A percentile compares a stretch with the other conserved stretches of the same genome.
Evolutionary conservation across 2,329 filamentous ascomycete genomes (phyloP).

Genomic region (Pseudogymnoascus sp.): DNA sequence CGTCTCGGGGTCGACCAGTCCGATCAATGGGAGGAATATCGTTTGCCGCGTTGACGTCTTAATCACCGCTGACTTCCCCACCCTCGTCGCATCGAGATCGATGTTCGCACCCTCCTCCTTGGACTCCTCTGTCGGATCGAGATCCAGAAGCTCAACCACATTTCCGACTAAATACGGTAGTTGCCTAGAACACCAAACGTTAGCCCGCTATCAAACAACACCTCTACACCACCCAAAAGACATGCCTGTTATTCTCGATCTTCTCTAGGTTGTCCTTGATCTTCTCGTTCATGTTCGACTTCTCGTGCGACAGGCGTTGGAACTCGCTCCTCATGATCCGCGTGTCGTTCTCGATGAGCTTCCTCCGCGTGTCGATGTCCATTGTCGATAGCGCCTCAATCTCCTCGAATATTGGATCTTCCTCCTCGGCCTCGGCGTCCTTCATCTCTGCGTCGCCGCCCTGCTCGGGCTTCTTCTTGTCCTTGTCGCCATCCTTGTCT

Average conservation of each 20-base stretch:
- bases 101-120: constrained; percentile 98
- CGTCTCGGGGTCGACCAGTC: constrained; percentile 89
- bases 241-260: constrained; percentile 95
- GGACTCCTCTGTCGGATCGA: constrained; percentile 92
- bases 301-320: constrained; percentile 89
- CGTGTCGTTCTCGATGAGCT: constrained; percentile 93
- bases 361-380: constrained; percentile 85
- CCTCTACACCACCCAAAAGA: constrained; percentile 9
- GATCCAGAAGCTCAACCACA: constrained; percentile 91
- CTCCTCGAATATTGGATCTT: constrained; percentile 84
- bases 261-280: constrained; percentile 99
- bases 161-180: constrained; percentile 97
- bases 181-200: constrained; percentile 54
- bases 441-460: constrained; percentile 66
- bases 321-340: constrained; percentile 98
- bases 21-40: constrained; percentile 95
- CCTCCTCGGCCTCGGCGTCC: constrained; percentile 66
- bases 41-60: constrained; percentile 98
- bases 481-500: constrained; percentile 49
- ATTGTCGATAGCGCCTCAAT: constrained; percentile 87
- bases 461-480: constrained; percentile 45
- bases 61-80: constrained; percentile 98
- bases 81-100: constrained; percentile 89
- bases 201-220: constrained; percentile 5
- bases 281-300: constrained; percentile 92